Percentiles rank a stretch among this genome's conserved stretches.
Evolutionary conservation across 208 protist species (phyloP).

Genomic region (Trypanosoma conorhini): DNA sequence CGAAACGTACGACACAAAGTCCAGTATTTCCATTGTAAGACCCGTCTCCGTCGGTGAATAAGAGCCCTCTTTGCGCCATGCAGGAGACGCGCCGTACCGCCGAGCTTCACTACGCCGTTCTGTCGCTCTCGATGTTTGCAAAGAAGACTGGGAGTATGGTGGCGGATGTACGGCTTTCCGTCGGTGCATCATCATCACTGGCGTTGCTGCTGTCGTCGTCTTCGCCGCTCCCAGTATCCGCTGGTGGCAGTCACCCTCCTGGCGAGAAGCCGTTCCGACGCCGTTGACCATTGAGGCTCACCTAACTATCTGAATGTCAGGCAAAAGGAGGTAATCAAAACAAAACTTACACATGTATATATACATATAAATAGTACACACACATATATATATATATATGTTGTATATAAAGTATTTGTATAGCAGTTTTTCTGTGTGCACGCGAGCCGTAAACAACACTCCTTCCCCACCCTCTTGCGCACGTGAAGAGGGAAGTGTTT

Average conservation of each 20-base stretch:
- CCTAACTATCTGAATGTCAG: too few species aligned
- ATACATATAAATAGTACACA: too few species aligned
- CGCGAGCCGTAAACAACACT: not conserved
- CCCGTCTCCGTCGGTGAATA: slow-evolving; percentile 37
- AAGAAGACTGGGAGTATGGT: not conserved
- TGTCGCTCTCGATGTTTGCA: not conserved
- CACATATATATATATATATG: too few species aligned
- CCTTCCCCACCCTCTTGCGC: not conserved
- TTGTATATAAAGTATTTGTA: not conserved
- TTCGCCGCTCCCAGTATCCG: not conserved
- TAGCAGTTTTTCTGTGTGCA: not conserved
- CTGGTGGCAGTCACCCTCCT: not conserved
- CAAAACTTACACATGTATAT: too few species aligned
- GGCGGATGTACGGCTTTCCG: not conserved
- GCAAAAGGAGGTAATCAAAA: too few species aligned
- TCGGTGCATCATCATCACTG: not conserved
- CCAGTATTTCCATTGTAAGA: slow-evolving; percentile 44
- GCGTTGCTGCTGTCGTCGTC: not conserved
- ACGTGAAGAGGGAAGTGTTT: not conserved
- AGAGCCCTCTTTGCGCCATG: not conserved
- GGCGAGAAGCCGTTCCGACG: not conserved
- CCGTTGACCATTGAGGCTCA: not conserved
- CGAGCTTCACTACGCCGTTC: not conserved
- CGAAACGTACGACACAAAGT: slow-evolving; percentile 41
- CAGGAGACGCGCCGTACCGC: not conserved